Evolutionary conservation across 371 early-diverging fungal genomes (phyloP).

Genomic region (Edhazardia aedis): DNA sequence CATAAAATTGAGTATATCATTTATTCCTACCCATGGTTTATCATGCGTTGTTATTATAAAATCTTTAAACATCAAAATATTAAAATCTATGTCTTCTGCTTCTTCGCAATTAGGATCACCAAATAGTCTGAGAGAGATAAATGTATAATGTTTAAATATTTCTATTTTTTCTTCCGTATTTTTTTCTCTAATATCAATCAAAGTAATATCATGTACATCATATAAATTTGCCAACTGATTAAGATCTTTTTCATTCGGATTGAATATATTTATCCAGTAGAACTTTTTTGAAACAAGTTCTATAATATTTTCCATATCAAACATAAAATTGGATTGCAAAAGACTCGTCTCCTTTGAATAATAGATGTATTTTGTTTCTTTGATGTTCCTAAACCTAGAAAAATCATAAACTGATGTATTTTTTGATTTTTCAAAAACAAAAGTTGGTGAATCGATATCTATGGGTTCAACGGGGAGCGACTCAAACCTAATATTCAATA

Average conservation of each 20-base stretch:
- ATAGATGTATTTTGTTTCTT: not conserved
- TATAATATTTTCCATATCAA: no score
- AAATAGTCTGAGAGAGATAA: conserved; percentile 30
- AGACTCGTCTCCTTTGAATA: not conserved
- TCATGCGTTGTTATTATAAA: conserved; percentile 43
- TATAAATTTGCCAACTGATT: conserved; percentile 14
- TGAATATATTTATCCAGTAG: conserved; percentile 41
- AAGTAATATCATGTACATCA: conserved; percentile 33
- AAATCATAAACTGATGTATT: not conserved
- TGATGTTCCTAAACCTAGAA: not conserved
- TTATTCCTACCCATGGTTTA: conserved; percentile 37
- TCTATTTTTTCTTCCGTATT: conserved; percentile 44
- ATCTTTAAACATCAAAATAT: conserved; percentile 39
- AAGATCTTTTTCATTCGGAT: conserved; percentile 35
- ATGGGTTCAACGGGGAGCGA: not conserved
- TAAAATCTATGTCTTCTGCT: conserved; percentile 37
- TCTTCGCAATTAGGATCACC: not conserved
- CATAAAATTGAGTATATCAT: conserved; percentile 39
- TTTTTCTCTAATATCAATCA: conserved; percentile 35
- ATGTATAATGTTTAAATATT: conserved; percentile 39
- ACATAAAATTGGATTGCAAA: not conserved
- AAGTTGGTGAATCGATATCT: not conserved
- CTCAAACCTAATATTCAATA: not conserved
- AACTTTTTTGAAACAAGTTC: not conserved
- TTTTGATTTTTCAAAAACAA: not conserved